Percentiles rank a stretch among this genome's conserved stretches.
Evolutionary conservation across 805 yeast species (phyloP).

Genomic region (Candida sphagnicola): DNA sequence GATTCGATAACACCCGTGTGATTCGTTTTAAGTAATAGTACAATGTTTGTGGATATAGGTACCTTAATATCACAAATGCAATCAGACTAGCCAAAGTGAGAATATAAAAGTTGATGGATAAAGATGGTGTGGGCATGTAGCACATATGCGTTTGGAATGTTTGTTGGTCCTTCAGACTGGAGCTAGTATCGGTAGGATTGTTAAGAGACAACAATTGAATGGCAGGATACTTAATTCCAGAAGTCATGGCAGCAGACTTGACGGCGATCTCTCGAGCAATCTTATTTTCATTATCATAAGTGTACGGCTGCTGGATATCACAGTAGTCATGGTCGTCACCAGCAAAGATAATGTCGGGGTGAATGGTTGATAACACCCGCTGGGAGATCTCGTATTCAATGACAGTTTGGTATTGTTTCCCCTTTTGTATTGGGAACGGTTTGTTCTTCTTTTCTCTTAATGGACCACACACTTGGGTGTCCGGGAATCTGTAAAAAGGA

Average conservation of each 20-base stretch:
- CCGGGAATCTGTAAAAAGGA: conserved; percentile 73
- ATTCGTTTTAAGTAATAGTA: conserved; percentile 3
- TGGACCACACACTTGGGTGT: conserved; percentile 67
- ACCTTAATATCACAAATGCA: conserved; percentile 2
- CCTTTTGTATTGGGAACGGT: conserved; percentile 64
- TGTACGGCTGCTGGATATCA: conserved; percentile 55
- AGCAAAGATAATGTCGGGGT: conserved; percentile 70
- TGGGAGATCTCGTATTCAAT: conserved; percentile 58
- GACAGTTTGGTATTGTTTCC: conserved; percentile 90
- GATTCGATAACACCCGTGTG: conserved; percentile 2
- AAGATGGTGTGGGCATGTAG: conserved; percentile 53
- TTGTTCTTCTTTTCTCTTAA: conserved; percentile 59
- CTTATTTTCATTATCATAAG: conserved; percentile 10
- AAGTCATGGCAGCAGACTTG: conserved; percentile 88
- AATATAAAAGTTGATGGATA: conserved; percentile 34
- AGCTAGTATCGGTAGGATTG: conserved; percentile 32
- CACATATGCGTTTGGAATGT: conserved; percentile 47
- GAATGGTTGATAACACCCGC: conserved; percentile 51
- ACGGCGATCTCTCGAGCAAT: conserved; percentile 75
- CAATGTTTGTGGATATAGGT: conserved; percentile 1
- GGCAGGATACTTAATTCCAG: conserved; percentile 85
- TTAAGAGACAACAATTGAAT: conserved; percentile 73
- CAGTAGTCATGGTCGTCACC: conserved; percentile 99
- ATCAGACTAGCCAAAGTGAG: conserved; percentile 9
- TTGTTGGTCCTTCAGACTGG: neutral